These are phyloP conservation scores for Pichia sp. DNA, from an alignment of 1,139 yeast species.

Conservation along the genomic window DNA sequence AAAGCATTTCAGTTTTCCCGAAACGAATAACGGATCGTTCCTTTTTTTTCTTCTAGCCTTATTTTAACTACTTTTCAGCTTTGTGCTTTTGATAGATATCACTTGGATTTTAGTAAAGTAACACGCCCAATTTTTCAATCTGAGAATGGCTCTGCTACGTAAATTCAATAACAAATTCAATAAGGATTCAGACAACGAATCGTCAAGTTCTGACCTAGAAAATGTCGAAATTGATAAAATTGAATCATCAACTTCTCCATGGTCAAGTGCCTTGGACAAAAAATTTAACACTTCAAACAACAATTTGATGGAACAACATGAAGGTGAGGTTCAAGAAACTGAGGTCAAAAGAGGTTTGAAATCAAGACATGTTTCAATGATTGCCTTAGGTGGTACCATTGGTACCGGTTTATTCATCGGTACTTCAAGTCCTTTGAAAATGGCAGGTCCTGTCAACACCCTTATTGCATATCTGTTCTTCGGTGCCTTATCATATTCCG, in stretches of 20 bases:
- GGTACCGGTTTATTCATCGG: constrained; percentile 67
- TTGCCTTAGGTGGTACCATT: constrained; percentile 63
- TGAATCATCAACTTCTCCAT: neutral
- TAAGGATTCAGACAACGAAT: too few species aligned
- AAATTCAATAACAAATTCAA: too few species aligned
- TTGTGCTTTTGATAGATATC: too few species aligned
- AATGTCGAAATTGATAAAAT: neutral
- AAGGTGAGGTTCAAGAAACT: constrained; percentile 13
- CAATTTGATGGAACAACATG: neutral
- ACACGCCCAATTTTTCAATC: too few species aligned
- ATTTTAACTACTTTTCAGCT: neutral
- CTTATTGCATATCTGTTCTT: constrained; percentile 58
- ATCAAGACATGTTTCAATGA: constrained; percentile 58
- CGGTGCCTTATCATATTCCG: constrained; percentile 56
- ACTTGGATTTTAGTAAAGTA: too few species aligned
- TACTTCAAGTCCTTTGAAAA: constrained; percentile 39
- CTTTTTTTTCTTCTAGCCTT: too few species aligned
- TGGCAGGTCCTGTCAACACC: constrained; percentile 62
- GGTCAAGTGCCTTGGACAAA: neutral
- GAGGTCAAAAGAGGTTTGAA: constrained; percentile 35
- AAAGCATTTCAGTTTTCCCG: too few species aligned
- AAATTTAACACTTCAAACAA: neutral
- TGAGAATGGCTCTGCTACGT: too few species aligned
- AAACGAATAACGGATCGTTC: too few species aligned
- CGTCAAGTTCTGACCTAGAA: neutral